Base-by-base conservation (phyloP, 352 stramenopile species). In the Thalassiosira mediterranea region DNA sequence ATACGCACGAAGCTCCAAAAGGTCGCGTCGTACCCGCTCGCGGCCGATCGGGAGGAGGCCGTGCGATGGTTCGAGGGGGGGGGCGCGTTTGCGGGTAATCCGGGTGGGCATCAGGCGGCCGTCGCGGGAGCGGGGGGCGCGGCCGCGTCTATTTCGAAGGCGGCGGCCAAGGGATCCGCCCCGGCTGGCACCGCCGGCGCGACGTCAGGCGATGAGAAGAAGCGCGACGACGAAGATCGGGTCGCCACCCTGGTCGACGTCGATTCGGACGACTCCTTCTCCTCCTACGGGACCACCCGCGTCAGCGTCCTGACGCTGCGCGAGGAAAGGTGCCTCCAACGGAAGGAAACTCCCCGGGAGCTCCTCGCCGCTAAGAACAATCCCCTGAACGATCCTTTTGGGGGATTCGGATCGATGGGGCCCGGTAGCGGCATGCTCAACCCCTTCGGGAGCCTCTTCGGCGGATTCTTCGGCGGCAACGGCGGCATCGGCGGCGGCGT, bases 401-500 rank as follows among this genome's bases (percentile, higher is more conserved):
- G 54, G 7, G 62, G 71, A 34, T 79, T 79, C 47, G 61, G 61
- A 3, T 11, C 47, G 2, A 52, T 79, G 25, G 37, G 54, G 4
- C 29, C 48, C 28, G n/a, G n/a, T n/a, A 21, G 48, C 1, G 68
- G 59, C 1, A 77, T 71, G 49, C 59, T 76, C 31, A 75, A 80
- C 64, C 72, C 72, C 7, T 81, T 81, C 32, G 72, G 65, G 8
- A 60, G 58, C 34, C 17, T 76, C 0, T 76, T 81, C n/a, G 72
- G 72, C 23, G 64, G 63, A 0, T 66, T 71, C 57, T 80, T 79
- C 64, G 70, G 68, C 34, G 51, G 60, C 21, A 34, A 25, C 32
- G 61, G 60, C 11, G n/a, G n/a, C n/a, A 60, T 52, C 7, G 40
- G 40, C n/a, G 10, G 4, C 40, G 11, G 5, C 40, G 40, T 49